Evolutionary conservation across 2,329 filamentous ascomycete genomes (phyloP).

Genomic region (Epichloe glyceriae): DNA sequence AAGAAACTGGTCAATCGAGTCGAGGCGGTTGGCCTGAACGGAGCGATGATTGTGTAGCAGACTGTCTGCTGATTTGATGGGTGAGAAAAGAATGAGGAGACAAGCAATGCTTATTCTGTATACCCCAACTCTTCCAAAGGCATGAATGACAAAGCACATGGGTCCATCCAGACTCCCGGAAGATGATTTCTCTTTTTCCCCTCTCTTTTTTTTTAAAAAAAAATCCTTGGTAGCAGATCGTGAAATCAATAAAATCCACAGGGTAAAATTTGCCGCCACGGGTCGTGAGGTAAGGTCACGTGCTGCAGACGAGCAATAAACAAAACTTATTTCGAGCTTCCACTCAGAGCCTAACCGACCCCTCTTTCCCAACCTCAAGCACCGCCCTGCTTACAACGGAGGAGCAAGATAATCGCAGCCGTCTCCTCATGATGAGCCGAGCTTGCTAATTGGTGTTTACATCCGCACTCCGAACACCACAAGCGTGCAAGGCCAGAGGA

Average conservation of each 20-base stretch:
- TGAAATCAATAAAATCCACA: background rate
- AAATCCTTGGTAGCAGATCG: too few species aligned
- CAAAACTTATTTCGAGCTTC: background rate
- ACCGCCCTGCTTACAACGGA: too few species aligned
- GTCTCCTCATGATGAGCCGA: too few species aligned
- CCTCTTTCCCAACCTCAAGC: background rate
- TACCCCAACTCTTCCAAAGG: slow-evolving; percentile 1
- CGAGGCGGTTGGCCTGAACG: slow-evolving; percentile 46
- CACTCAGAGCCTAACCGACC: background rate
- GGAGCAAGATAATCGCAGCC: too few species aligned
- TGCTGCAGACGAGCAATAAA: background rate
- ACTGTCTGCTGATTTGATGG: too few species aligned
- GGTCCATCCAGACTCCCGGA: too few species aligned
- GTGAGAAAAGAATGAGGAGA: too few species aligned
- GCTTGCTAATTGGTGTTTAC: too few species aligned
- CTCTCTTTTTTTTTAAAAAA: background rate
- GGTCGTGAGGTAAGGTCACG: background rate
- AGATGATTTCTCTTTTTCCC: background rate
- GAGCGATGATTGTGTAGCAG: slow-evolving; percentile 20
- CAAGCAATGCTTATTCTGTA: background rate
- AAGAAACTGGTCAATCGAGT: slow-evolving; percentile 76
- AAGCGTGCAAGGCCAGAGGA: background rate
- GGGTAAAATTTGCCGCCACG: background rate
- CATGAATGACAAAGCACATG: background rate
- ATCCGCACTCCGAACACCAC: too few species aligned